Conservation (phyloP, 2,329 filamentous ascomycete genomes). For the Curvularia sp. region DNA sequence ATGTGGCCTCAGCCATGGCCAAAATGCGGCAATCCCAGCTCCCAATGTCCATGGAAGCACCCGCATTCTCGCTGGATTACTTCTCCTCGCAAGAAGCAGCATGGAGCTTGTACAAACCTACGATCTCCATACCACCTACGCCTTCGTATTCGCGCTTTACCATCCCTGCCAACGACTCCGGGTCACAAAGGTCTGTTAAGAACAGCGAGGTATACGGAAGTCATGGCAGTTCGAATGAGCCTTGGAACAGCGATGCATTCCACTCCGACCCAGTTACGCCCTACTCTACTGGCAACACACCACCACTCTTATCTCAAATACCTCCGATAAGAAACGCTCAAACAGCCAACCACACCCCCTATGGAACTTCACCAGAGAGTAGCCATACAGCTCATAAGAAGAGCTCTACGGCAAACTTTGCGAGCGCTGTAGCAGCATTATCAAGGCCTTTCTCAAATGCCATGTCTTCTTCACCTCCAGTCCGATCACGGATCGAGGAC, state of each 20-base stretch:
- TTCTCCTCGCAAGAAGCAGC: slow-evolving; percentile 54
- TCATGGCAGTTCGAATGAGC: slow-evolving; percentile 59
- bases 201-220: slow-evolving; percentile 55
- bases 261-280: slow-evolving; percentile 58
- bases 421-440: slow-evolving; percentile 50
- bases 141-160: slow-evolving; percentile 43
- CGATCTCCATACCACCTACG: slow-evolving; percentile 44
- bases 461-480: slow-evolving; percentile 49
- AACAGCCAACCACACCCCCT: slow-evolving; percentile 50
- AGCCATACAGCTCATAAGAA: slow-evolving; percentile 42
- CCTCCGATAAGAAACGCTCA: slow-evolving; percentile 45
- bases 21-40: slow-evolving; percentile 46
- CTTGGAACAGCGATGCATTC: slow-evolving; percentile 53
- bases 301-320: slow-evolving; percentile 55
- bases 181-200: slow-evolving; percentile 41
- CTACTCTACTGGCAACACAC: slow-evolving; percentile 61
- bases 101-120: slow-evolving; percentile 53
- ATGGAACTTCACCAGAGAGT: slow-evolving; percentile 53
- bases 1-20: slow-evolving; percentile 49
- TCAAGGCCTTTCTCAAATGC: slow-evolving; percentile 51
- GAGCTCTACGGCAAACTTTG: slow-evolving; percentile 48
- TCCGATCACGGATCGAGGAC: slow-evolving; percentile 47
- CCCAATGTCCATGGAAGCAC: slow-evolving; percentile 53
- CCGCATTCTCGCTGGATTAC: slow-evolving; percentile 57
- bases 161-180: slow-evolving; percentile 40